These are phyloP conservation scores for Chlorella sorokiniana DNA, from an alignment of 139 green algal species.

Conservation along the genomic window DNA sequence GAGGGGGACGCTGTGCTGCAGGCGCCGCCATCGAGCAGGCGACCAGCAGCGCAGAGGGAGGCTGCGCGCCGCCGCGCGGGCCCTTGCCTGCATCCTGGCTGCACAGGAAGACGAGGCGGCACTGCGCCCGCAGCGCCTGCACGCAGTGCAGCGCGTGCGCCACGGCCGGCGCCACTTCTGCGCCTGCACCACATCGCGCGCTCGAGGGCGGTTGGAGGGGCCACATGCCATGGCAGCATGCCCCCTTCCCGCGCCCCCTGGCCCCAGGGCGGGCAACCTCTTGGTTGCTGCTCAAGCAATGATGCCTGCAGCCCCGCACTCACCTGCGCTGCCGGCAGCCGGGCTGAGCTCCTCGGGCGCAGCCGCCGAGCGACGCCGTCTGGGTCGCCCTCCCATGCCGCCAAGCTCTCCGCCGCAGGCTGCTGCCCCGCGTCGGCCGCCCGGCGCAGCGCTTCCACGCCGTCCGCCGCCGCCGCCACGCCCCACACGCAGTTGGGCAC, in stretches of 20 bases:
- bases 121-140: background rate
- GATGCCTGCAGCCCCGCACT: too few species aligned
- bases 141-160: background rate
- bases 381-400: background rate
- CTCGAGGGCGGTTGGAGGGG: too few species aligned
- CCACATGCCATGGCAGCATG: background rate
- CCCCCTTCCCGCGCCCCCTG: too few species aligned
- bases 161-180: background rate
- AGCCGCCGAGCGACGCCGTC: background rate
- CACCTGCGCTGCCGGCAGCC: too few species aligned
- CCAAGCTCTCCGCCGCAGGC: constrained; percentile 3
- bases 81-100: background rate
- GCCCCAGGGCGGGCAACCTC: too few species aligned
- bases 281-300: background rate
- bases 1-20: too few species aligned
- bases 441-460: background rate
- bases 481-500: background rate
- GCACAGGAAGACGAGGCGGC: constrained; percentile 18
- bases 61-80: background rate
- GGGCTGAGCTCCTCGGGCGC: background rate
- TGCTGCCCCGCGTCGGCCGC: background rate
- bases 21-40: background rate
- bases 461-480: background rate
- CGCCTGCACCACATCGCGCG: background rate
- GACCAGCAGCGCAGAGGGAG: background rate